A percentile compares a stretch with the other conserved stretches of the same genome.
phyloP scores from a whole-genome alignment of 108 stramenopile genomes.

The Fragilaria crotonensis region DNA sequence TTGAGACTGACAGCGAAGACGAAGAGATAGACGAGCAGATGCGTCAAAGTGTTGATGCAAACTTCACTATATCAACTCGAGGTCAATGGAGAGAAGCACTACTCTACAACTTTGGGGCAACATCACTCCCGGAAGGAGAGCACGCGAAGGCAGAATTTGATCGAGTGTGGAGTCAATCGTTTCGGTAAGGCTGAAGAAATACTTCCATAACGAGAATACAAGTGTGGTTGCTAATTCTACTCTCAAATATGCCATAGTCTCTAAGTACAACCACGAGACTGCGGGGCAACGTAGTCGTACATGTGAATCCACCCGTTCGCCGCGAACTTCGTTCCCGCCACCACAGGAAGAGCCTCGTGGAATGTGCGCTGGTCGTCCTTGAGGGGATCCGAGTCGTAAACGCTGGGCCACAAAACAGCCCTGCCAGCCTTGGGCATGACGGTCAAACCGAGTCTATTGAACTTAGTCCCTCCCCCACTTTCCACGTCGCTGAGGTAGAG shows the following conservation, averaged over 20 bases:
- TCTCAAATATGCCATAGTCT: no score
- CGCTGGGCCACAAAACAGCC: constrained; percentile 63
- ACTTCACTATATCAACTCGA: constrained; percentile 44
- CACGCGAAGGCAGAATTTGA: constrained; percentile 16
- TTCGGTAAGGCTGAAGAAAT: not conserved
- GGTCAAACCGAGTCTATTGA: constrained; percentile 23
- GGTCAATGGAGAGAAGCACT: constrained; percentile 77
- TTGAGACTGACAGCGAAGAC: constrained; percentile 21
- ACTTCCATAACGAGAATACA: no score
- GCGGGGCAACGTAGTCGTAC: constrained; percentile 47
- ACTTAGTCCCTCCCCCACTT: constrained; percentile 44
- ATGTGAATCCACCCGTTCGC: constrained; percentile 82
- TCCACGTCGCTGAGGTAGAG: constrained; percentile 60
- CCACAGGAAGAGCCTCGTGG: constrained; percentile 64
- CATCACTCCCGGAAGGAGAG: constrained; percentile 56
- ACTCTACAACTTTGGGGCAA: constrained; percentile 70
- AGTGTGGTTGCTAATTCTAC: no score
- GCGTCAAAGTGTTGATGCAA: constrained; percentile 34
- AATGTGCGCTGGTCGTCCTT: constrained; percentile 36
- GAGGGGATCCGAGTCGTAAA: constrained; percentile 34
- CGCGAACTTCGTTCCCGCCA: constrained; percentile 56
- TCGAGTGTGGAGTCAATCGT: constrained; percentile 7
- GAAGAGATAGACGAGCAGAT: constrained; percentile 7
- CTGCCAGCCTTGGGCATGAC: constrained; percentile 47
- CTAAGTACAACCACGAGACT: constrained; percentile 30